Evolutionary conservation across 352 stramenopile genomes (phyloP).

Genomic region (Elongisporangium senticosum): DNA sequence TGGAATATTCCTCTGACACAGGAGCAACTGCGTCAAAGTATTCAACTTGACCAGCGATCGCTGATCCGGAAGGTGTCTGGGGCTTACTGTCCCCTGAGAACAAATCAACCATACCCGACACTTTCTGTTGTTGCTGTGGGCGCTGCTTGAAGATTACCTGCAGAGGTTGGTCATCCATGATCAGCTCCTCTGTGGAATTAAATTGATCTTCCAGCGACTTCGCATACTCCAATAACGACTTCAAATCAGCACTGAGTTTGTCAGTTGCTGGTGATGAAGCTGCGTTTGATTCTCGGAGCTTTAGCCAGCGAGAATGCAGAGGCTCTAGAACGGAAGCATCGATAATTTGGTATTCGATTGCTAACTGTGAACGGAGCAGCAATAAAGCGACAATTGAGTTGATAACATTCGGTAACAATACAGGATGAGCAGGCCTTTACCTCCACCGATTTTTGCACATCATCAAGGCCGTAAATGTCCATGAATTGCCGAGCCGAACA

Average conservation of each 20-base stretch:
- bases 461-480: slow-evolving; percentile 54
- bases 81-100: neutral
- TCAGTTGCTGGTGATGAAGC: slow-evolving; percentile 15
- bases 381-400: neutral
- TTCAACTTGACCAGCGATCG: slow-evolving; percentile 11
- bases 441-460: slow-evolving; percentile 63
- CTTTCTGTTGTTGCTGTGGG: slow-evolving; percentile 30
- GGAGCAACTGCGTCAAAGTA: slow-evolving; percentile 64
- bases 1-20: slow-evolving; percentile 49
- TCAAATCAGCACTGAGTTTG: slow-evolving; percentile 37
- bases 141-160: slow-evolving; percentile 86
- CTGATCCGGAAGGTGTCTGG: neutral
- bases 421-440: slow-evolving; percentile 17
- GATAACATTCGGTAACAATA: neutral
- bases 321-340: slow-evolving; percentile 43
- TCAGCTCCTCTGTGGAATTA: slow-evolving; percentile 23
- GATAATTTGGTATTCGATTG: slow-evolving; percentile 67
- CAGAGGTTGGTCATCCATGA: slow-evolving; percentile 32
- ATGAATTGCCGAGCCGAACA: slow-evolving; percentile 70
- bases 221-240: slow-evolving; percentile 37
- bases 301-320: slow-evolving; percentile 51
- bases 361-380: slow-evolving; percentile 35
- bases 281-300: slow-evolving; percentile 6
- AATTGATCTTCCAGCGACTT: slow-evolving; percentile 50
- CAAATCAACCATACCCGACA: neutral